phyloP scores from a whole-genome alignment of 129 eudicot species.

The Tanacetum coccineum region DNA sequence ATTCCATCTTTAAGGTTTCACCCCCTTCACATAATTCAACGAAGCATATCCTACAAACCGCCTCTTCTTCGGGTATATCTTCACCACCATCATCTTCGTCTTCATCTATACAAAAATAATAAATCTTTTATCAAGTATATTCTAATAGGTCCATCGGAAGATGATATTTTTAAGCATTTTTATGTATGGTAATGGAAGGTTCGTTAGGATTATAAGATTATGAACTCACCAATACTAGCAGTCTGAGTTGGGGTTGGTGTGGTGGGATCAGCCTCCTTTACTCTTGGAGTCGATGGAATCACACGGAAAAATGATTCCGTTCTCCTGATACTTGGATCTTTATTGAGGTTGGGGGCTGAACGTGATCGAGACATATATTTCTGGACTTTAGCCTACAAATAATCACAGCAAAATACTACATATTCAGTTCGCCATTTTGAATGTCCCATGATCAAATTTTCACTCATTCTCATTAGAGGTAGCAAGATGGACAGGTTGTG shows the following conservation, averaged over 20 bases:
- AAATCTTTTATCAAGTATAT: too few species aligned
- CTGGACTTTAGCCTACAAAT: slow-evolving; percentile 44
- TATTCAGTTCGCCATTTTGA: background rate
- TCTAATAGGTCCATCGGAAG: too few species aligned
- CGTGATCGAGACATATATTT: slow-evolving; percentile 60
- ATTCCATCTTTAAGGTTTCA: too few species aligned
- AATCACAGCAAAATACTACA: slow-evolving; percentile 15
- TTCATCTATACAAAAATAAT: too few species aligned
- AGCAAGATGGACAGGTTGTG: background rate
- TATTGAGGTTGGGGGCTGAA: slow-evolving; percentile 58
- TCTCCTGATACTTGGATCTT: slow-evolving; percentile 42
- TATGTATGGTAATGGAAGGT: too few species aligned
- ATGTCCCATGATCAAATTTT: background rate
- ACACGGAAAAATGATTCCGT: slow-evolving; percentile 79
- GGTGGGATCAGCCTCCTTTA: slow-evolving; percentile 47
- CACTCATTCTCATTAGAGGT: background rate
- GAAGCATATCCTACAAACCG: too few species aligned
- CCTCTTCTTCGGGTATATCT: too few species aligned
- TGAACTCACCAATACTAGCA: too few species aligned
- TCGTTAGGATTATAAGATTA: too few species aligned
- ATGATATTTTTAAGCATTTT: too few species aligned
- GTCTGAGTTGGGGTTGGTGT: background rate
- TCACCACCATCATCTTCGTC: too few species aligned
- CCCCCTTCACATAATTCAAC: too few species aligned
- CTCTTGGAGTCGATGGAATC: slow-evolving; percentile 64